Percentiles rank a stretch among this genome's conserved stretches.
Evolutionary conservation across 306 rosid genomes (phyloP).

Genomic region (Quillaja saponaria): DNA sequence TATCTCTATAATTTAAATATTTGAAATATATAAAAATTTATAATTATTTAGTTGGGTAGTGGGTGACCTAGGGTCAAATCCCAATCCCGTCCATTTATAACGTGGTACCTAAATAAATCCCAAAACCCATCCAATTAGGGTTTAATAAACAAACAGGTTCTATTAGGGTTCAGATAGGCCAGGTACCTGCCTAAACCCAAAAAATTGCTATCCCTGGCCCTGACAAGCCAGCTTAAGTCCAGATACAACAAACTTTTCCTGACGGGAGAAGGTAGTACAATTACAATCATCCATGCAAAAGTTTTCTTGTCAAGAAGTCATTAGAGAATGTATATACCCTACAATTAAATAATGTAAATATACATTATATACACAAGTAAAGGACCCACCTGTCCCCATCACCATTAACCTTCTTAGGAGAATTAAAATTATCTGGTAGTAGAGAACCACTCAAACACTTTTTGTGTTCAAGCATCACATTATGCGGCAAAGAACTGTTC

Average conservation of each 20-base stretch:
- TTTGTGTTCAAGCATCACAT: constrained; percentile 43
- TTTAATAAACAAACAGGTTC: too few species aligned
- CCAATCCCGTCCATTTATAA: too few species aligned
- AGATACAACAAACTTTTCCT: constrained; percentile 1
- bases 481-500: constrained; percentile 44
- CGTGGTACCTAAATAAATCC: too few species aligned
- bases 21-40: too few species aligned
- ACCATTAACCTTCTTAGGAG: constrained; percentile 48
- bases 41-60: too few species aligned
- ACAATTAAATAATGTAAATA: neutral
- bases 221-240: too few species aligned
- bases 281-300: neutral
- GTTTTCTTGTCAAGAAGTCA: neutral
- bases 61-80: too few species aligned
- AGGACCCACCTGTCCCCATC: constrained; percentile 66
- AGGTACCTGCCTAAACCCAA: too few species aligned
- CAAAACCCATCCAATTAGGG: too few species aligned
- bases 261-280: neutral
- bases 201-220: too few species aligned
- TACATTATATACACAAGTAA: constrained; percentile 21
- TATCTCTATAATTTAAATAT: too few species aligned
- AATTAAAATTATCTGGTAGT: constrained; percentile 48
- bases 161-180: too few species aligned
- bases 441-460: constrained; percentile 57
- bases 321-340: neutral